These are phyloP conservation scores for Chenopodium formosanum DNA, from an alignment of 148 eudicot genomes.

Conservation along the genomic window DNA sequence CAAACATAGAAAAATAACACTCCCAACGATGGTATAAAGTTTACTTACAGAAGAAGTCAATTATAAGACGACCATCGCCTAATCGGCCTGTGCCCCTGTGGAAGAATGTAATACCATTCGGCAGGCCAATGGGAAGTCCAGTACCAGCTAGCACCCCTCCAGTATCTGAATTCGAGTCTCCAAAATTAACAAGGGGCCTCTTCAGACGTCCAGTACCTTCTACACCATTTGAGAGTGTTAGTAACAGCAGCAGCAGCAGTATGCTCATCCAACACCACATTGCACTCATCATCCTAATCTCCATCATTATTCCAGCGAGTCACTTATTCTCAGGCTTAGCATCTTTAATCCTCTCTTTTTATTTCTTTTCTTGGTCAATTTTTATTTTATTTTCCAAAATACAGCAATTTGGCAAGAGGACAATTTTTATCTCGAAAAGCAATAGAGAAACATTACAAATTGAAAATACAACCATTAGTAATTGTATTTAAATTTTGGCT, in stretches of 20 bases:
- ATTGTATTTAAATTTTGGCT: neutral
- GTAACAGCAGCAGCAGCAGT: neutral
- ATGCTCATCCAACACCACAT: neutral
- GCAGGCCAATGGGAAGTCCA: slow-evolving; percentile 51
- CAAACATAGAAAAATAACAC: slow-evolving; percentile 1
- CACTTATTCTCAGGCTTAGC: neutral
- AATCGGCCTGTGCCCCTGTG: slow-evolving; percentile 51
- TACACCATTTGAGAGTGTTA: neutral
- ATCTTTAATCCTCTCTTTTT: neutral
- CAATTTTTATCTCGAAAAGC: neutral
- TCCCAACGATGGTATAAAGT: neutral
- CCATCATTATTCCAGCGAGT: neutral
- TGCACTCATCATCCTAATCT: neutral
- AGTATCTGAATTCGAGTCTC: slow-evolving; percentile 49
- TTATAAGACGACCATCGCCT: slow-evolving; percentile 49
- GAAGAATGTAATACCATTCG: slow-evolving; percentile 52
- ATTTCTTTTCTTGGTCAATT: neutral
- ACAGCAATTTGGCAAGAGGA: neutral
- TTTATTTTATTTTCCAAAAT: neutral
- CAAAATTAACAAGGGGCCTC: slow-evolving; percentile 43
- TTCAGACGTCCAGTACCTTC: neutral
- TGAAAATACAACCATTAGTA: too few relatives aligned
- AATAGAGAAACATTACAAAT: neutral
- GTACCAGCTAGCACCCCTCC: slow-evolving; percentile 51
- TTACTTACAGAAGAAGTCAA: slow-evolving; percentile 38